These are phyloP conservation scores for Salix koriyanagi DNA, from an alignment of 345 rosid genomes.

Conservation along the genomic window DNA sequence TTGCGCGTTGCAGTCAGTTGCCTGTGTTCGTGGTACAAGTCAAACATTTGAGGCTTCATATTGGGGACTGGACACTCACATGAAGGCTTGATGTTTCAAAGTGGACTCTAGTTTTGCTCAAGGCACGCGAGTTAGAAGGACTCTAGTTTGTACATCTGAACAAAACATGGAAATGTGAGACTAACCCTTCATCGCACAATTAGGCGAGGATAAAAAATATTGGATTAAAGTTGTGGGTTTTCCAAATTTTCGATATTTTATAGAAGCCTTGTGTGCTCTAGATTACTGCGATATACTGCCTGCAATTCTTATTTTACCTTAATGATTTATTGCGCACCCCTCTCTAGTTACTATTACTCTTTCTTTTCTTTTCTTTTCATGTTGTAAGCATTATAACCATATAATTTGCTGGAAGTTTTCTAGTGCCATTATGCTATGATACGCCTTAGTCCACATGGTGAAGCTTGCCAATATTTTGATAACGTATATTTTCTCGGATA, in stretches of 20 bases:
- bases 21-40: constrained; percentile 4
- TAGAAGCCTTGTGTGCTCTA: background rate
- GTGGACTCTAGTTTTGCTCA: constrained; percentile 18
- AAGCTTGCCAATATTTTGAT: too few species aligned
- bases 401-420: background rate
- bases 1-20: constrained; percentile 9
- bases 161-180: constrained; percentile 18
- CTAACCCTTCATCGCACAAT: constrained; percentile 3
- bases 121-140: constrained; percentile 7
- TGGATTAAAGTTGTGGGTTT: background rate
- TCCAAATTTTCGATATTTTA: background rate
- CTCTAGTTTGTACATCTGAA: background rate
- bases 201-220: constrained; percentile 1
- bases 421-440: background rate
- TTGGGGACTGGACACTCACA: background rate
- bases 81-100: background rate
- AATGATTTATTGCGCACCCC: background rate
- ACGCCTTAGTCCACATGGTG: background rate
- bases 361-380: too few species aligned
- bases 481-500: background rate
- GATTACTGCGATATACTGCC: background rate
- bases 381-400: background rate
- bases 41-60: constrained; percentile 13
- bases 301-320: background rate
- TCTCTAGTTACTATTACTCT: background rate